Evolutionary conservation across 2,329 filamentous ascomycete species (phyloP), one percentile per base, ranked within the genome.

Genomic region (Hypoxylon sp.): DNA sequence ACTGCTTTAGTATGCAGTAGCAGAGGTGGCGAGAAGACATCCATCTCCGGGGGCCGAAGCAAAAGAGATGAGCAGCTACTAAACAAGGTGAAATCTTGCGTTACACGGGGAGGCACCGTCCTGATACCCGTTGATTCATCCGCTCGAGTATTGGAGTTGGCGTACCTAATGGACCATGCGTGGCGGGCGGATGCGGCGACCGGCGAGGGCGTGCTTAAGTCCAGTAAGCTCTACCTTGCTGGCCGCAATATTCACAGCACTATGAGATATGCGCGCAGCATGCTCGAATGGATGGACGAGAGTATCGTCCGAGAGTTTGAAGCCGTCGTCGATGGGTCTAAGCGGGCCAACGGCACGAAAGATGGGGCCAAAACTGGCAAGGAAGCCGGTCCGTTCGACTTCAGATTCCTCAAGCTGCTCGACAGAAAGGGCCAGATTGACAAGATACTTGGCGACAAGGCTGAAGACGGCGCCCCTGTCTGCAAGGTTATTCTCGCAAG

Each of bases 201-300:
- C 23, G 81, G 83, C 7, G 85, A 86, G 23, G 85, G 85, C 21
- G 80, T 81, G 0, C 80, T 91, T 14, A 83, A 83, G 60, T 80
- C 82, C 0, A 82, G 87, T 0, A 88, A 86, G 73, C 83, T 98
- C 0, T 98, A 94, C 76, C 84, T 99, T 46, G 95, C 94, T 0
- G 94, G 94, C 41, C 91, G 90, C 65, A 97, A 93, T 67, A 92
- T 93, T 70, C 91, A 93, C 63, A 94, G 93, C 68, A 97, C 94
- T 0, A 92, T 98, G 85, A 88, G 93, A 57, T 93, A 98, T 72
- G 93, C 95, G 25, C 88, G 94, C 72, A 98, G 95, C 78, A 97
- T 99, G 93, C 84, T 99, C 32, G 96, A 99, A 77, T 99, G 96
- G 96, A 98, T 99, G 94, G 94, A 98, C 76, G 94, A 98, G 75